Evolutionary conservation across 2,329 filamentous ascomycete species (phyloP), one percentile per base, ranked within the genome.

Genomic region (Cladosporium sp.): DNA sequence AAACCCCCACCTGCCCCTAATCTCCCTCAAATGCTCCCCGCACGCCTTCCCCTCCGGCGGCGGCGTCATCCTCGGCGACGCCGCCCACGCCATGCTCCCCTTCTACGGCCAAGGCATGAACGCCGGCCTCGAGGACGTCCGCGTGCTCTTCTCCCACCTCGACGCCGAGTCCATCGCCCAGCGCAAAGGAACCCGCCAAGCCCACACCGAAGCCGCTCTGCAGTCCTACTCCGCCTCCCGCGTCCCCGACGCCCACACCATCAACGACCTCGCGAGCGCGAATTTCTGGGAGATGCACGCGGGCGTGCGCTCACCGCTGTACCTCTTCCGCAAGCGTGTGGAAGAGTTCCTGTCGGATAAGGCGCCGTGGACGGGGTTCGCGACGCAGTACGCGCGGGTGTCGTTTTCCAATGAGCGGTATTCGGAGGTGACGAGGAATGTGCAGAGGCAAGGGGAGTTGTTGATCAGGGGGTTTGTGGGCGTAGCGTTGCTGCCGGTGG

Each of bases 81-180:
- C 95, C 8, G 93, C 95, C 0, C 95, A 99, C 77, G 95, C 96
- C 66, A 97, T 99, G 89, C 93, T 99, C 0, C 95, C 95, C 0
- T 99, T 99, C 79, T 99, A 98, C 78, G 95, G 95, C 0, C 95
- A 99, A 78, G 95, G 95, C 44, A 96, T 99, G 89, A 99, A 99
- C 75, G 91, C 95, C 0, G 95, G 95, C 0, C 87, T 99, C 51
- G 95, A 99, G 80, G 94, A 97, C 73, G 93, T 99, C 14, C 88
- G 91, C 8, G 88, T 96, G 5, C 86, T 99, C 0, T 99, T 97
- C 78, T 87, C 89, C 0, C 84, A 90, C 52, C 83, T 98, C 1
- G 93, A 97, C 78, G 86, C 87, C 71, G 83, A 93, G 70, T 80
- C 83, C 1, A 78, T 77, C 41, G 72, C 80, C 7, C 74, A 10